Conservation (phyloP, 2,329 filamentous ascomycete genomes). For the Escovopsis weberi region DNA sequence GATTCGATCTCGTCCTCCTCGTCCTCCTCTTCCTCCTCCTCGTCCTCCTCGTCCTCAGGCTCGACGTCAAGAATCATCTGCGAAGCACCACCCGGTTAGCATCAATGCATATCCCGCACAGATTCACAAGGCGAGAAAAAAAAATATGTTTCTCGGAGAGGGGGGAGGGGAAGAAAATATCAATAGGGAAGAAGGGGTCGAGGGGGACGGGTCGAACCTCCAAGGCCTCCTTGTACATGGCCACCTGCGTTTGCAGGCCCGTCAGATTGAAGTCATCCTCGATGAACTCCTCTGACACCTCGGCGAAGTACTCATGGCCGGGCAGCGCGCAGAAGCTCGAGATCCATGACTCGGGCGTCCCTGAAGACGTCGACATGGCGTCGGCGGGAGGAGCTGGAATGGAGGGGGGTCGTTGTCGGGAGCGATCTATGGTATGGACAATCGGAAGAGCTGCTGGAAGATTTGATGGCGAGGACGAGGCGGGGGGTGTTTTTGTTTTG, state of each 20-base stretch:
- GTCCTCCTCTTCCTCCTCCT: conserved; percentile 66
- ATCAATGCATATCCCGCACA: neutral
- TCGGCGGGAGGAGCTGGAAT: conserved; percentile 2
- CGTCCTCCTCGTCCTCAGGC: conserved; percentile 83
- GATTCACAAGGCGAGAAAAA: neutral
- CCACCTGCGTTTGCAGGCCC: conserved; percentile 83
- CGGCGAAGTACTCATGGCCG: conserved; percentile 97
- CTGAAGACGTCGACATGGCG: conserved; percentile 45
- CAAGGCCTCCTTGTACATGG: conserved; percentile 97
- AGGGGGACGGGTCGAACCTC: conserved; percentile 37
- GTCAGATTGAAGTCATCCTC: conserved; percentile 99
- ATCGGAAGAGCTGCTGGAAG: neutral
- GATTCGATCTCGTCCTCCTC: conserved; percentile 61
- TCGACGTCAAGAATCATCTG: conserved; percentile 97
- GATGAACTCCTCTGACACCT: conserved; percentile 97
- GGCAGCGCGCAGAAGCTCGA: conserved; percentile 89
- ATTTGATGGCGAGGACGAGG: neutral
- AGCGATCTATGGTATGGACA: conserved; percentile 4
- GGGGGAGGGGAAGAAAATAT: neutral
- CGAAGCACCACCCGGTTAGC: neutral
- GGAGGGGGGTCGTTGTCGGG: neutral
- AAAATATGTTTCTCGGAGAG: neutral
- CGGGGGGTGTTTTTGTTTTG: neutral
- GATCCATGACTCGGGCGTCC: conserved; percentile 81
- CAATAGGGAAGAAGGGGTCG: neutral